Conservation (phyloP, 2,329 filamentous ascomycete species). For the Lasiodiplodia theobromae region DNA sequence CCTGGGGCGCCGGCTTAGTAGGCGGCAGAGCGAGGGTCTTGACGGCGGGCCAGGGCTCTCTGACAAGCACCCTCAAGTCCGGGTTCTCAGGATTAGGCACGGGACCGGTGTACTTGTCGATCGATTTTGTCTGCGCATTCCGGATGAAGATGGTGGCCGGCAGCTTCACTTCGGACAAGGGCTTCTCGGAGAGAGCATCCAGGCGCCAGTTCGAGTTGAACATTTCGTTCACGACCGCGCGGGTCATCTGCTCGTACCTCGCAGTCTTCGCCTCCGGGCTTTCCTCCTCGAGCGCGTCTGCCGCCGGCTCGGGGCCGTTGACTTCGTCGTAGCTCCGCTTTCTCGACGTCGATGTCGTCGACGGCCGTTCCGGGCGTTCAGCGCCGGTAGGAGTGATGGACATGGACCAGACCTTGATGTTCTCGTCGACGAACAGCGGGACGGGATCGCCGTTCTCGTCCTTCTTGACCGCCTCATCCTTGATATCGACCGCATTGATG, state of each 20-base stretch:
- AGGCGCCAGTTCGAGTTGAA: constrained; percentile 78
- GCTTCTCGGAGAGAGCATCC: constrained; percentile 72
- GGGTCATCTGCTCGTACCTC: constrained; percentile 60
- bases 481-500: constrained; percentile 73
- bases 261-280: constrained; percentile 44
- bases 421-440: constrained; percentile 61
- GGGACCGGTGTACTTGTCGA: constrained; percentile 75
- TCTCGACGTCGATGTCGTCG: constrained; percentile 30
- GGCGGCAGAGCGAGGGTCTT: constrained; percentile 70
- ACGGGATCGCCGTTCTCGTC: constrained; percentile 61
- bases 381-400: constrained; percentile 57
- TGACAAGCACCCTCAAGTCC: constrained; percentile 74
- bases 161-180: constrained; percentile 69
- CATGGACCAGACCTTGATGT: constrained; percentile 86
- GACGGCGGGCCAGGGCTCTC: constrained; percentile 80
- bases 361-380: constrained; percentile 28
- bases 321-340: constrained; percentile 39
- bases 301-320: constrained; percentile 40
- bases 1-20: constrained; percentile 69
- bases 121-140: constrained; percentile 65
- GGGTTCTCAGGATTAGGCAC: constrained; percentile 62
- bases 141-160: constrained; percentile 75
- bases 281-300: constrained; percentile 34
- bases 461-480: constrained; percentile 36
- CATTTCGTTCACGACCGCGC: constrained; percentile 74